Percentiles rank a stretch among this genome's conserved stretches.
These are phyloP conservation scores for Vigna reflexopilosa DNA, from an alignment of 306 rosid species.

Conservation along the genomic window DNA sequence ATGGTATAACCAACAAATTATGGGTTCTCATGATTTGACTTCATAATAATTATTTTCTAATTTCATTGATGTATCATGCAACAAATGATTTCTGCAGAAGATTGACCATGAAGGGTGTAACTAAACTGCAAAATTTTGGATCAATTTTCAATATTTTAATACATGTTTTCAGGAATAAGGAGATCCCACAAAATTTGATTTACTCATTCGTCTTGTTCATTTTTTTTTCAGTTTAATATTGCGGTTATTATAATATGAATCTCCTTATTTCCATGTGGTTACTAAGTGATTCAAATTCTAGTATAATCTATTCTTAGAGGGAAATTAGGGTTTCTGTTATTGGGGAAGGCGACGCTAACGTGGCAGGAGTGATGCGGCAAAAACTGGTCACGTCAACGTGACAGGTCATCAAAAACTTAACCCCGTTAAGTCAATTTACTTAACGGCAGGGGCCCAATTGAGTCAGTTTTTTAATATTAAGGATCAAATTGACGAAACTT, in stretches of 20 bases:
- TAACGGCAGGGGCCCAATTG: fast-evolving
- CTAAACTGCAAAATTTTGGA: conserved; percentile 25
- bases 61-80: conserved; percentile 56
- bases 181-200: conserved; percentile 27
- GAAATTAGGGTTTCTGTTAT: too few relatives aligned
- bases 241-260: not conserved
- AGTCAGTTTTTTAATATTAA: too few relatives aligned
- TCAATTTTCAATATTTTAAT: conserved; percentile 23
- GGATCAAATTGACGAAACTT: too few relatives aligned
- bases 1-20: too few relatives aligned
- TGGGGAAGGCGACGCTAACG: too few relatives aligned
- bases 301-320: too few relatives aligned
- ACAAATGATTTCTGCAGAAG: conserved; percentile 99
- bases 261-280: conserved; percentile 10
- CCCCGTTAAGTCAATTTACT: too few relatives aligned
- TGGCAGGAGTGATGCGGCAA: too few relatives aligned
- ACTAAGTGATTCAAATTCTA: too few relatives aligned
- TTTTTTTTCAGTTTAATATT: conserved; percentile 21
- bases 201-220: conserved; percentile 36
- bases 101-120: conserved; percentile 83
- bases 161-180: not conserved
- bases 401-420: too few relatives aligned
- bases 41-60: conserved; percentile 41
- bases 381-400: too few relatives aligned
- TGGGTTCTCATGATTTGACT: not conserved